Conservation (phyloP, 2,329 filamentous ascomycete species). For the Talaromyces pinophilus region DNA sequence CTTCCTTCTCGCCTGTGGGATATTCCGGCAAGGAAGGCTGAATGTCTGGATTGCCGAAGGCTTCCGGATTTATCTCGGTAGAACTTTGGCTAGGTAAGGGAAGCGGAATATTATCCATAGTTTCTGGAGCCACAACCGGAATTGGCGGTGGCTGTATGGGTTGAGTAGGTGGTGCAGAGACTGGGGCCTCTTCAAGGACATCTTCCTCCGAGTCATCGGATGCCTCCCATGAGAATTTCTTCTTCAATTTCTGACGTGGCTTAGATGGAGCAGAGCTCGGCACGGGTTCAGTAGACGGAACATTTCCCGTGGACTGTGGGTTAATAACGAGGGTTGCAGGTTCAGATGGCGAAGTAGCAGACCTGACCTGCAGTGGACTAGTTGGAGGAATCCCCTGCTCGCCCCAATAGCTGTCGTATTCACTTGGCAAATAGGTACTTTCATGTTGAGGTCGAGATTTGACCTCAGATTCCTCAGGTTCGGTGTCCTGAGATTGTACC, state of each 20-base stretch:
- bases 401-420: slow-evolving; percentile 44
- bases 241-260: slow-evolving; percentile 34
- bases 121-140: slow-evolving; percentile 10
- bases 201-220: slow-evolving; percentile 25
- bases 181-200: slow-evolving; percentile 16
- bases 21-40: background rate
- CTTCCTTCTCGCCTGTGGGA: slow-evolving; percentile 7
- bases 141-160: slow-evolving; percentile 9
- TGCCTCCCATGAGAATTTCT: slow-evolving; percentile 50
- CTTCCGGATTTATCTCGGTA: slow-evolving; percentile 1
- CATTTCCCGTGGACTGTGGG: slow-evolving; percentile 27
- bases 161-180: background rate
- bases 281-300: slow-evolving; percentile 24
- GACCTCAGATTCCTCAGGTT: background rate
- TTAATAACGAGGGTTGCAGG: slow-evolving; percentile 27
- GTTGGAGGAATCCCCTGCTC: slow-evolving; percentile 27
- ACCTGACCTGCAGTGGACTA: slow-evolving; percentile 24
- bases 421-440: slow-evolving; percentile 36
- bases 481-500: background rate
- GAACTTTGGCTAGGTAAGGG: background rate
- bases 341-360: slow-evolving; percentile 24
- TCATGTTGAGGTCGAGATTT: slow-evolving; percentile 27
- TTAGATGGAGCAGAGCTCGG: slow-evolving; percentile 26
- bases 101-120: background rate
- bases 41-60: background rate